Conservation (phyloP, 106 monocot species). For the Acorus calamus region DNA sequence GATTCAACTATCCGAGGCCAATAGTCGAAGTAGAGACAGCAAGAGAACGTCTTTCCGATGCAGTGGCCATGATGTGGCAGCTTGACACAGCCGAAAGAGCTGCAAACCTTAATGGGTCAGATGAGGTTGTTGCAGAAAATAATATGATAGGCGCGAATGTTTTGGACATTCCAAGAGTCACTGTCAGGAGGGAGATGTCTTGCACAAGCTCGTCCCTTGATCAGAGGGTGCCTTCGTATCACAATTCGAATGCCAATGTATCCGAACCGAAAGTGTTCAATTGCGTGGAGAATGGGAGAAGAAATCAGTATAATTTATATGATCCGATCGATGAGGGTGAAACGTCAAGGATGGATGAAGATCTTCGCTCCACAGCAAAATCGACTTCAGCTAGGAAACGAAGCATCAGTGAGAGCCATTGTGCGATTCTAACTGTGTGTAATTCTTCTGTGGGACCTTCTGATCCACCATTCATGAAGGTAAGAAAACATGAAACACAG, state of each 20-base stretch:
- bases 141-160: slow-evolving; percentile 35
- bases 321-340: neutral
- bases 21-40: slow-evolving; percentile 70
- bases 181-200: slow-evolving; percentile 38
- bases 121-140: slow-evolving; percentile 90
- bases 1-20: slow-evolving; percentile 89
- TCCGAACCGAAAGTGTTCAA: slow-evolving; percentile 1
- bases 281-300: slow-evolving; percentile 1
- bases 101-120: slow-evolving; percentile 61
- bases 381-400: slow-evolving; percentile 38
- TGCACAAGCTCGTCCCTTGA: slow-evolving; percentile 30
- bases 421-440: slow-evolving; percentile 15
- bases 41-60: slow-evolving; percentile 57
- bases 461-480: slow-evolving; percentile 2
- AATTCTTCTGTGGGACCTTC: slow-evolving; percentile 12
- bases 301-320: neutral
- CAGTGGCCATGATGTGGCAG: slow-evolving; percentile 81
- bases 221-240: slow-evolving; percentile 57
- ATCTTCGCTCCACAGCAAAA: slow-evolving; percentile 39
- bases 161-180: slow-evolving; percentile 59
- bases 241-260: slow-evolving; percentile 8
- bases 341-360: slow-evolving; percentile 18
- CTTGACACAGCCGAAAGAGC: slow-evolving; percentile 75
- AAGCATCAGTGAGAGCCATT: slow-evolving; percentile 27
- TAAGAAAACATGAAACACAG: slow-evolving; percentile 2